Evolutionary conservation across 2,329 filamentous ascomycete species (phyloP).

Genomic region (Fusarium abutilonis): DNA sequence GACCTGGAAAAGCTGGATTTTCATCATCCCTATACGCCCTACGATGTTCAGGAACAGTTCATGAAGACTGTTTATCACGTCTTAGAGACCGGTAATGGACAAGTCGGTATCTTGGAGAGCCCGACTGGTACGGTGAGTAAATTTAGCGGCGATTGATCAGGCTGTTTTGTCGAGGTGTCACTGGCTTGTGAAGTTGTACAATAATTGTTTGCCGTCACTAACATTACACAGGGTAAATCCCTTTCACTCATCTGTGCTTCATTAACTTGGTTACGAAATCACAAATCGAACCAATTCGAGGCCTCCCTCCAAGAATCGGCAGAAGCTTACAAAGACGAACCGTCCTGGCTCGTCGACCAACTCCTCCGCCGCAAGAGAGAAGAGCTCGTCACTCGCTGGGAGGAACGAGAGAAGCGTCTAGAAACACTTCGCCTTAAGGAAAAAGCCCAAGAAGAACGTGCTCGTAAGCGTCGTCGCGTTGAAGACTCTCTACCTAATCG

Average conservation of each 20-base stretch:
- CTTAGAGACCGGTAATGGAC: conserved; percentile 74
- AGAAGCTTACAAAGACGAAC: conserved; percentile 70
- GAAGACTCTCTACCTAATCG: conserved; percentile 46
- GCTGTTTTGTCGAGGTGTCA: too few relatives aligned
- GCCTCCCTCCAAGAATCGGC: conserved; percentile 58
- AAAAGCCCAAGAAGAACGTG: conserved; percentile 63
- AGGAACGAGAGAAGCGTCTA: conserved; percentile 78
- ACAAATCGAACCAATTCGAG: conserved; percentile 72
- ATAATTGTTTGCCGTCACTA: background rate
- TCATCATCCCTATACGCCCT: conserved; percentile 87
- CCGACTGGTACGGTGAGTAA: conserved; percentile 78
- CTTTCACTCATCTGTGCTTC: conserved; percentile 89
- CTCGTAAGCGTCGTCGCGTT: conserved; percentile 58
- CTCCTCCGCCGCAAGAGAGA: conserved; percentile 74
- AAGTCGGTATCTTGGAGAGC: conserved; percentile 89
- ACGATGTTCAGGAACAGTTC: conserved; percentile 86
- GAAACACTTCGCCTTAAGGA: conserved; percentile 71
- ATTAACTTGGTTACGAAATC: conserved; percentile 87
- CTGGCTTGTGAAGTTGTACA: background rate
- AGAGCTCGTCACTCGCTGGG: conserved; percentile 71
- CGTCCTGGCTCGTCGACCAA: conserved; percentile 85
- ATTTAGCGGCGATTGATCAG: background rate
- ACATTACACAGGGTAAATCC: conserved; percentile 77
- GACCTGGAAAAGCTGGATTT: conserved; percentile 65
- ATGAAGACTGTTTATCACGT: conserved; percentile 86